These are phyloP conservation scores for Scytalidium lignicola DNA, from an alignment of 2,329 filamentous ascomycete species.

Conservation along the genomic window DNA sequence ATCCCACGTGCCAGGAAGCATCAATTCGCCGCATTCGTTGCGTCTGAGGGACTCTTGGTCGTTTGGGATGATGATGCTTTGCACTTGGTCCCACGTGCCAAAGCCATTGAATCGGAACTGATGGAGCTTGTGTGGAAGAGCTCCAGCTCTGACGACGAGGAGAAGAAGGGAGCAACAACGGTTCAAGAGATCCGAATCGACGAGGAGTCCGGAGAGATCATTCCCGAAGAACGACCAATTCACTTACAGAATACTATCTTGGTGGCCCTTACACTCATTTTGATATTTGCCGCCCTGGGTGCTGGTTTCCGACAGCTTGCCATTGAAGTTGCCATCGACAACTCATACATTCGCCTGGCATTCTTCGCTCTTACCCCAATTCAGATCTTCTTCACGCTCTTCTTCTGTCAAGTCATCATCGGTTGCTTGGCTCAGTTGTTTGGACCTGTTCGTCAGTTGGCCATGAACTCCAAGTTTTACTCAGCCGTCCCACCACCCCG, in stretches of 20 bases:
- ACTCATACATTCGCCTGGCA: conserved; percentile 55
- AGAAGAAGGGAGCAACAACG: conserved; percentile 46
- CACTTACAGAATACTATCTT: conserved; percentile 67
- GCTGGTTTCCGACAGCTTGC: conserved; percentile 66
- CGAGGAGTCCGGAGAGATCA: conserved; percentile 64
- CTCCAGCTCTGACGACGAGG: conserved; percentile 48
- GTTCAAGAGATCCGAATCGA: conserved; percentile 53
- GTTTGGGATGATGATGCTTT: conserved; percentile 80
- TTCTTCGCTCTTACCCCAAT: conserved; percentile 63
- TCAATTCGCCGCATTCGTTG: conserved; percentile 76
- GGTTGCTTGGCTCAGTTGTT: conserved; percentile 72
- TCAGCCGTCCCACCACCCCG: conserved; percentile 65
- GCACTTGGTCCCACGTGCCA: conserved; percentile 63
- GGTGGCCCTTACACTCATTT: conserved; percentile 59
- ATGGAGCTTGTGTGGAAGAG: conserved; percentile 73
- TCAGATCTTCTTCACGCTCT: conserved; percentile 76
- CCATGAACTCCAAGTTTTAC: conserved; percentile 75
- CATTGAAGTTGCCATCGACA: conserved; percentile 62
- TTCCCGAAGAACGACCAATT: conserved; percentile 59
- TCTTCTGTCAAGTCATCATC: conserved; percentile 74
- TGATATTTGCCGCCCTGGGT: conserved; percentile 63
- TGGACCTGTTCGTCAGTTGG: conserved; percentile 69
- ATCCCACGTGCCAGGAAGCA: conserved; percentile 67
- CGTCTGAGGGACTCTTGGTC: conserved; percentile 63
- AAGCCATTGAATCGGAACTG: conserved; percentile 68